Evolutionary conservation across 768 basidiomycete species (phyloP).

Genomic region (Mycena olivaceomarginata): DNA sequence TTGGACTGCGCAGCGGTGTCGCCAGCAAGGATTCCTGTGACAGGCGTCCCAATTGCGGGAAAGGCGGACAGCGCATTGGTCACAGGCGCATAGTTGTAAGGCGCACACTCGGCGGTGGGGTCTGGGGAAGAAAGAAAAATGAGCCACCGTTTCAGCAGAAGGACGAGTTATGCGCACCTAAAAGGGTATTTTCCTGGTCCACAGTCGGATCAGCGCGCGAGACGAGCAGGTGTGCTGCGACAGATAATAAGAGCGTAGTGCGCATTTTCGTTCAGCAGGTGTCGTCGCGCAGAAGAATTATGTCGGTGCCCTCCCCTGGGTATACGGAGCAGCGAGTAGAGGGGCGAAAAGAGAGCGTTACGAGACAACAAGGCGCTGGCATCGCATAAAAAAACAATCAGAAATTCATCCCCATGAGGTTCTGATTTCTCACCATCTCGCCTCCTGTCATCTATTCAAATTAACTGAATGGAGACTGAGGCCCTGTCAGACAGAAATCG

Average conservation of each 20-base stretch:
- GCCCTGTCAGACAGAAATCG: too few relatives aligned
- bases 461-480: too few relatives aligned
- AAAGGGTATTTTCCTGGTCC: neutral
- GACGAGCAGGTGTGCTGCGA: neutral
- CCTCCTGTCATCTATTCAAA: too few relatives aligned
- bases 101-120: slow-evolving; percentile 61
- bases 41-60: slow-evolving; percentile 67
- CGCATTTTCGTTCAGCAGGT: neutral
- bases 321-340: neutral
- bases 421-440: too few relatives aligned
- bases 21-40: slow-evolving; percentile 59
- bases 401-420: too few relatives aligned
- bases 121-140: slow-evolving; percentile 45
- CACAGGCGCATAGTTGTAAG: slow-evolving; percentile 64
- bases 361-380: neutral
- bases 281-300: neutral
- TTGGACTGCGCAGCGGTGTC: slow-evolving; percentile 65
- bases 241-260: neutral
- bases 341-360: too few relatives aligned
- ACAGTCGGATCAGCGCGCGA: neutral
- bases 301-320: neutral
- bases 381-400: neutral
- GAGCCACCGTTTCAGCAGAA: neutral
- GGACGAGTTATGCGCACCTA: neutral
- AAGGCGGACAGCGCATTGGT: slow-evolving; percentile 57